Percentiles rank a stretch among this genome's conserved stretches.
phyloP scores from a whole-genome alignment of 306 rosid genomes.

The Delonix regia region DNA sequence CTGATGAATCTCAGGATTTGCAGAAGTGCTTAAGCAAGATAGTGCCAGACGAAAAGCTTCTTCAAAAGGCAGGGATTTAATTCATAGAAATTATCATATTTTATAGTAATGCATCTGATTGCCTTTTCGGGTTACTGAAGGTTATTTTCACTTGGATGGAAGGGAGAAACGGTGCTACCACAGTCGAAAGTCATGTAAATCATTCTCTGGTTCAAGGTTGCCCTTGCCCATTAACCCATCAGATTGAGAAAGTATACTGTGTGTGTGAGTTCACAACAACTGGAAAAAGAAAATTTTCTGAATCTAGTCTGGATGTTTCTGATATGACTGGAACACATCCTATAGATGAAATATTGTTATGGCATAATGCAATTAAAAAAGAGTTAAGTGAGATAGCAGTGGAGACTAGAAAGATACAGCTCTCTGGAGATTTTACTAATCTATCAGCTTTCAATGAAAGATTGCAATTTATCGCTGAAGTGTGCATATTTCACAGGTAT shows the following conservation, averaged over 20 bases:
- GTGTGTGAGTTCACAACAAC: conserved; percentile 62
- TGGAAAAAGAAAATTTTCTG: conserved; percentile 86
- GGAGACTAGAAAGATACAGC: conserved; percentile 61
- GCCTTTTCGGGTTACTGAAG: conserved; percentile 54
- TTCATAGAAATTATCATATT: conserved; percentile 35
- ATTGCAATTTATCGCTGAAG: conserved; percentile 95
- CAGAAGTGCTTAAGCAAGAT: conserved; percentile 71
- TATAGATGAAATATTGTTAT: conserved; percentile 89
- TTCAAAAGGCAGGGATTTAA: conserved; percentile 70
- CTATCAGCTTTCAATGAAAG: conserved; percentile 86
- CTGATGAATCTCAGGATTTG: conserved; percentile 83
- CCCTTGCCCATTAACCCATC: conserved; percentile 51
- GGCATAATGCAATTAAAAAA: conserved; percentile 94
- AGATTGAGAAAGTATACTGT: conserved; percentile 54
- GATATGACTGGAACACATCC: conserved; percentile 70
- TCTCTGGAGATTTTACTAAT: conserved; percentile 75
- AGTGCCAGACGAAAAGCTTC: conserved; percentile 98
- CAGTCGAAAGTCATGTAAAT: conserved; percentile 43
- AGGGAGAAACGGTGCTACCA: conserved; percentile 50
- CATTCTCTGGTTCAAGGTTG: conserved; percentile 54
- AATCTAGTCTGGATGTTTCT: conserved; percentile 57
- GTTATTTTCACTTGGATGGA: conserved; percentile 96
- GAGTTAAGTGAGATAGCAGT: conserved; percentile 81
- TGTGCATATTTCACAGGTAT: conserved; percentile 98
- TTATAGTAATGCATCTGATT: conserved; percentile 19